Percentiles rank a stretch among this genome's conserved stretches.
phyloP scores from a whole-genome alignment of 352 stramenopile genomes.

The Stramenopiles sp. region DNA sequence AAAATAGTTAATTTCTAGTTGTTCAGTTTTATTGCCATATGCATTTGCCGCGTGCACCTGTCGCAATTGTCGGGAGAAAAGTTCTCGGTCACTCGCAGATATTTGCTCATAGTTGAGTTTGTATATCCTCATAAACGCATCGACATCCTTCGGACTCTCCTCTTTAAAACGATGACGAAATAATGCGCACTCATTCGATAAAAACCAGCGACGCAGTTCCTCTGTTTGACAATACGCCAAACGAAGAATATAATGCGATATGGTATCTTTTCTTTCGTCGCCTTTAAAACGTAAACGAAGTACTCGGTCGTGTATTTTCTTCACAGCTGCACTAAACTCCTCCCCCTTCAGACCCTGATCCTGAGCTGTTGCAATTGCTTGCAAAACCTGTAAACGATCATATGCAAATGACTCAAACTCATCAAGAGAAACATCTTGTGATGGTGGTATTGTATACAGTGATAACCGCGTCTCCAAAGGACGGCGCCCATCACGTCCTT shows the following conservation, averaged over 20 bases:
- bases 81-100: background rate
- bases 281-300: too few species aligned
- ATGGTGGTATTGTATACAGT: too few species aligned
- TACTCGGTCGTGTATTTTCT: too few species aligned
- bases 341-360: too few species aligned
- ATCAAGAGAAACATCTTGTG: too few species aligned
- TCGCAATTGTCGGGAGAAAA: background rate
- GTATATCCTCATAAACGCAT: slow-evolving; percentile 1
- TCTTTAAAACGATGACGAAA: slow-evolving; percentile 24
- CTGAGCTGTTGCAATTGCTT: too few species aligned
- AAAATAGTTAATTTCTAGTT: slow-evolving; percentile 1
- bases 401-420: too few species aligned
- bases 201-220: slow-evolving; percentile 83
- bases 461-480: too few species aligned
- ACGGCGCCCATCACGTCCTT: too few species aligned
- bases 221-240: slow-evolving; percentile 87
- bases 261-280: slow-evolving; percentile 60
- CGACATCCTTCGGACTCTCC: background rate
- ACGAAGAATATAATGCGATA: slow-evolving; percentile 88
- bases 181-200: slow-evolving; percentile 63
- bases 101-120: background rate
- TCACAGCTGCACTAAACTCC: too few species aligned
- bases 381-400: too few species aligned
- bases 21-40: slow-evolving; percentile 5
- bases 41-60: background rate